These are phyloP conservation scores for Linaria vulgaris DNA, from an alignment of 257 asterid genomes.

Conservation along the genomic window DNA sequence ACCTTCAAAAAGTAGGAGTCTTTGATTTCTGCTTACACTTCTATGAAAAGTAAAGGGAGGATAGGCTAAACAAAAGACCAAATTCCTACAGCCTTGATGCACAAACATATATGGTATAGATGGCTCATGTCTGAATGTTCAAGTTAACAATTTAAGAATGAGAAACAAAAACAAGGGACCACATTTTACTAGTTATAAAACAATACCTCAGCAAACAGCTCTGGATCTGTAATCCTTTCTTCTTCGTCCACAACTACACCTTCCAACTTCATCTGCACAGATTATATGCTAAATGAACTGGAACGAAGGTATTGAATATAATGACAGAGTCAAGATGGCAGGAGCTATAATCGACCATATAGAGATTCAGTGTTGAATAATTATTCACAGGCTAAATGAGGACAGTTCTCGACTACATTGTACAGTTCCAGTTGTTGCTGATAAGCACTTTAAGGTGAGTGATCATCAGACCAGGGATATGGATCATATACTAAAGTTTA, in stretches of 20 bases:
- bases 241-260: conserved; percentile 74
- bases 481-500: not conserved
- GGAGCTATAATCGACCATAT: too few species aligned
- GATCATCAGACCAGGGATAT: not conserved
- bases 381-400: too few species aligned
- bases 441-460: too few species aligned
- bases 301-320: too few species aligned
- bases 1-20: not conserved
- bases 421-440: not conserved
- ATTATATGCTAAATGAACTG: conserved; percentile 6
- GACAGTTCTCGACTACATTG: not conserved
- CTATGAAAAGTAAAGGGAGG: conserved; percentile 2
- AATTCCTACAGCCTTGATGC: conserved; percentile 9
- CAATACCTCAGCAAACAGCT: conserved; percentile 81
- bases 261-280: conserved; percentile 65
- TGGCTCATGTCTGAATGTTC: conserved; percentile 11
- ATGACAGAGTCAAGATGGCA: too few species aligned
- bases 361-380: not conserved
- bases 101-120: conserved; percentile 11
- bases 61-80: too few species aligned
- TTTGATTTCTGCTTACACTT: conserved; percentile 3
- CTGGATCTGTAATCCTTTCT: conserved; percentile 74
- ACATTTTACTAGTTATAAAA: conserved; percentile 11
- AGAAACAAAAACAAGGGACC: conserved; percentile 1
- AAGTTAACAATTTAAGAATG: conserved; percentile 5